phyloP scores from a whole-genome alignment of 108 stramenopile genomes.

The Aurantiochytrium sp. region DNA sequence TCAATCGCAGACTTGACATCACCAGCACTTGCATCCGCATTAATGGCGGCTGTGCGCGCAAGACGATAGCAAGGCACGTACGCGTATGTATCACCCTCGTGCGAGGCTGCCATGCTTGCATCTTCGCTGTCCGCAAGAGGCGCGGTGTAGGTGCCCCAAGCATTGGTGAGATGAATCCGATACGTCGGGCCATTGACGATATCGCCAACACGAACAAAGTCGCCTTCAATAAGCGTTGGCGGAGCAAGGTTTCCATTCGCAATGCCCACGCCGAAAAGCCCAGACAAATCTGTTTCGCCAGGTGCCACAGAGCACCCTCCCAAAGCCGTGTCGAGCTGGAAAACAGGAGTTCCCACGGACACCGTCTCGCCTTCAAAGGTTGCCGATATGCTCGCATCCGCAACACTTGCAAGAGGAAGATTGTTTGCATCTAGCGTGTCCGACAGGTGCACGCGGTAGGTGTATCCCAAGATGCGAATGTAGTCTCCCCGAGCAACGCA shows the following conservation, averaged over 20 bases:
- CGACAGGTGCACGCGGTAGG: neutral
- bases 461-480: neutral
- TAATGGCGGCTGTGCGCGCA: conserved; percentile 58
- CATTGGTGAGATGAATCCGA: neutral
- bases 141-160: neutral
- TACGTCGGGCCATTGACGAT: neutral
- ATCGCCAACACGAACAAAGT: neutral
- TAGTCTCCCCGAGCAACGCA: neutral
- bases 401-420: neutral
- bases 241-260: neutral
- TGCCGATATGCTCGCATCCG: neutral
- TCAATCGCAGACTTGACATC: conserved; percentile 67
- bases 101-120: conserved; percentile 15
- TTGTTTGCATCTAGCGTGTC: neutral
- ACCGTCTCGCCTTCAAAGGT: neutral
- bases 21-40: conserved; percentile 50
- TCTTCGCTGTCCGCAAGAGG: neutral
- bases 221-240: neutral
- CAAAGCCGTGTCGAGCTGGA: neutral
- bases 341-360: neutral
- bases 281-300: neutral
- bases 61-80: conserved; percentile 66
- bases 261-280: neutral
- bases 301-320: neutral
- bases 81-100: neutral